Base-by-base conservation (phyloP, 306 rosid species). In the Lupinus albus region DNA sequence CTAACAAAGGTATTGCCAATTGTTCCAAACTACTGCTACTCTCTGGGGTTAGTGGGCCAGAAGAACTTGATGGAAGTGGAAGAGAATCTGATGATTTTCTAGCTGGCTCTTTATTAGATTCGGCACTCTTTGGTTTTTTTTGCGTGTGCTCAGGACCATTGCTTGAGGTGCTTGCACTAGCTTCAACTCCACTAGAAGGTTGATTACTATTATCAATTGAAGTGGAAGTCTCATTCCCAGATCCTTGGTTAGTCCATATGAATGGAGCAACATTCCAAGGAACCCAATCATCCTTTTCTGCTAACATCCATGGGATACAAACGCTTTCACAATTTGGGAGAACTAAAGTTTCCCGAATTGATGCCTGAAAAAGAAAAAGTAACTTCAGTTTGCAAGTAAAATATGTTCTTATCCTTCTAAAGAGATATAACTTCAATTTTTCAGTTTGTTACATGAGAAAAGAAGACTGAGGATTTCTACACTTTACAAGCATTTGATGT, bases 241-340 rank as follows among this genome's bases (percentile, higher is more conserved):
- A 32, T 51, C 85, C 95, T 64, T 83, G 96, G 59, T 80, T 79
- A 70, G 69, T 21, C 97, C 99, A 93, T 57, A 83, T 58, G 76
- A 83, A 90, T 56, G 99, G 99, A 77, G 99, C 97, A 70, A 67
- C 87, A 67, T 60, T 87, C 64, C 79, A 74, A 10, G 92, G 94
- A 54, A 83, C 77, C 99, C 99, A 93, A 75, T 93, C 96, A 47
- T 90, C 82, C 74, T 88, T 82, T 78, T 90, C 99, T 42, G 97
- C 97, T 64, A 85, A 20, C 99, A 93, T 93, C 84, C 88, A 90
- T 17, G 99, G 88, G 55, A 93, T 79, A 57, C 84, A 82, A 39
- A 85, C 8, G 77, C 81, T 77, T 79, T 84, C 96, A 68, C 84
- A 78, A 77, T 90, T 90, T 38, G 97, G 99, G 64, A 86, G 94